Evolutionary conservation across 495 filamentous ascomycete species (phyloP), one percentile per base, ranked within the genome.

Genomic region (Cairneyella variabilis): DNA sequence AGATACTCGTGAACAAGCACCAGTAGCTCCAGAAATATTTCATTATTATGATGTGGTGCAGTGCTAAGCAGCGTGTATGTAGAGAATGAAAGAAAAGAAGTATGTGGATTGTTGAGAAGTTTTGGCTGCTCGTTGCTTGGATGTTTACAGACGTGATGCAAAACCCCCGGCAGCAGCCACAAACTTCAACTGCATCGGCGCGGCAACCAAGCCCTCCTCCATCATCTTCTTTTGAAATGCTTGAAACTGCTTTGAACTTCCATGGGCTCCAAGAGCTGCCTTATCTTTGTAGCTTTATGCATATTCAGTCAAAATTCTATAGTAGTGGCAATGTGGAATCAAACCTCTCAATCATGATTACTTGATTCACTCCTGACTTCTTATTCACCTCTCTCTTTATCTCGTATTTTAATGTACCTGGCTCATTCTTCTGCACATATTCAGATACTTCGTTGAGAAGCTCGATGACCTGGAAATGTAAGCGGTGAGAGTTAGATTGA

Each of bases 281-380:
- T 52, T 60, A 23, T 56, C 53, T 23, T 57, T 55, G 36, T 63
- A 63, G 7, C 60, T 63, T 34, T 40, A 37, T 17, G 14, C 18
- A n/a, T n/a, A 9, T 16, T 30, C 14, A 53, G 21, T 37, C 16
- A 52, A 14, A 12, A 30, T 18, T 14, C 3, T 16, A 39, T 3
- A 48, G 21, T 2, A 20, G 22, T 22, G n/a, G 2, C n/a, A 9
- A 42, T 16, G 12, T 8, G 26, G 50, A 25, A 21, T 50, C 47
- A 1, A 4, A 63, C 60, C 16, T 57, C 47, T 65, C 63, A 38
- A 65, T 16, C 63, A 65, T 56, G 25, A 65, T 49, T 5, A 65
- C 23, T 41, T 63, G 28, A 14, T 61, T 52, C 43, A 47, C 51
- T 14, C 63, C 57, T 16, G 56, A 48, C 28, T 63, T 61, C 42